Evolutionary conservation across 148 eudicot species (phyloP).

Genomic region (Arctostaphylos glauca): DNA sequence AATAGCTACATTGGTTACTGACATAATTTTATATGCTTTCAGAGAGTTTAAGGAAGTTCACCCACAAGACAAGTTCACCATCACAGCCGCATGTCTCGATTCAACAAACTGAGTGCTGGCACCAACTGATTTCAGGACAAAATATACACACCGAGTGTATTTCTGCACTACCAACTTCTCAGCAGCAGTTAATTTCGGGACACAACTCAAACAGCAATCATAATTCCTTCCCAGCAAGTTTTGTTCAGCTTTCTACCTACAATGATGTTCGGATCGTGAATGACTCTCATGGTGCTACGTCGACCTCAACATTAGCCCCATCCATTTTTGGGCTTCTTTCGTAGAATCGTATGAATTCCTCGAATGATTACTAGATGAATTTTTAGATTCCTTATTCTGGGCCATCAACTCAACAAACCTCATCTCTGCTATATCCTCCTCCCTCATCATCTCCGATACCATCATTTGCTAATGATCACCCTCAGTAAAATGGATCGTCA

Average conservation of each 20-base stretch:
- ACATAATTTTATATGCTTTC: background rate
- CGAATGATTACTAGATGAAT: background rate
- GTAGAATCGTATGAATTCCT: background rate
- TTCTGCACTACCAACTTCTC: conserved; percentile 1
- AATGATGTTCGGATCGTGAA: background rate
- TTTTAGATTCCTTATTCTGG: background rate
- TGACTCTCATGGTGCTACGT: background rate
- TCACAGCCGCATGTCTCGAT: background rate
- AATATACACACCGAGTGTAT: background rate
- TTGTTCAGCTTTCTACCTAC: conserved; percentile 6
- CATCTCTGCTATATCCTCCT: background rate
- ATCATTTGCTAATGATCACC: background rate
- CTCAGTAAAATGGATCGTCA: background rate
- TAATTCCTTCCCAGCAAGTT: background rate
- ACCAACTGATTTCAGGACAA: background rate
- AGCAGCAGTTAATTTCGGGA: background rate
- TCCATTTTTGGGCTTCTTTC: background rate
- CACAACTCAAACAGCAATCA: background rate
- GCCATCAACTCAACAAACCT: background rate
- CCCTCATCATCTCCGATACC: background rate
- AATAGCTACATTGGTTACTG: background rate
- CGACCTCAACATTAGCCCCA: background rate
- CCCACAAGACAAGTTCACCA: background rate
- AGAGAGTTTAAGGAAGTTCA: conserved; percentile 9
- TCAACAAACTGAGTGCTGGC: background rate